Conservation (phyloP, 2,329 filamentous ascomycete species). For the Mariannaea sp. region DNA sequence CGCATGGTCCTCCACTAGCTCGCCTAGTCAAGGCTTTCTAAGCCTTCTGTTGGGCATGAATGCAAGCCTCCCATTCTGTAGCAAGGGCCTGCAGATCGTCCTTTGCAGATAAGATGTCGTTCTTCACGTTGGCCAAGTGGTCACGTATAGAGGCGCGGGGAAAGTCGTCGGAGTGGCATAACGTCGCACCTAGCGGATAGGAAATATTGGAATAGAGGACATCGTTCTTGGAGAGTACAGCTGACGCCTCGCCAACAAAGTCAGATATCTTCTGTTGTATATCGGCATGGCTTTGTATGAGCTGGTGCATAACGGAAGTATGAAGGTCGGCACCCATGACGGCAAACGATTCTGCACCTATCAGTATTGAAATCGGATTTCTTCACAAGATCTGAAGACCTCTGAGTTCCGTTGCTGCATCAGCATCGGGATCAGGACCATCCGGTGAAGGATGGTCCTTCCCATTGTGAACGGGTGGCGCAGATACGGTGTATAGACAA, state of each 20-base stretch:
- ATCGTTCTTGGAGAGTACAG: constrained; percentile 23
- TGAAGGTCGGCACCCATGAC: constrained; percentile 31
- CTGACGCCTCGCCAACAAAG: constrained; percentile 28
- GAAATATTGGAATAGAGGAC: constrained; percentile 41
- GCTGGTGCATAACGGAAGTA: constrained; percentile 22
- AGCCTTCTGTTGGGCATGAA: constrained; percentile 24
- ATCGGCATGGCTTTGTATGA: constrained; percentile 32
- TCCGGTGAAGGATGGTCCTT: background rate
- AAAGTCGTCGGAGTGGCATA: constrained; percentile 35
- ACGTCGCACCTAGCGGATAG: constrained; percentile 40
- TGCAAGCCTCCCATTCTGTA: constrained; percentile 36
- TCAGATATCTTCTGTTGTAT: constrained; percentile 28
- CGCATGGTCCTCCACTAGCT: background rate
- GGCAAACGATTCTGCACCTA: constrained; percentile 31
- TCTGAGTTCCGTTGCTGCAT: constrained; percentile 26
- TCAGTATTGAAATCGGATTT: background rate
- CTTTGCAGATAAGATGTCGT: constrained; percentile 30
- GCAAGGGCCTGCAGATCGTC: constrained; percentile 32
- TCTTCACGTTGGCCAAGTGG: constrained; percentile 35
- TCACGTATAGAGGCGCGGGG: constrained; percentile 33
- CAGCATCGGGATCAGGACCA: background rate
- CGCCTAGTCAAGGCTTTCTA: constrained; percentile 24
- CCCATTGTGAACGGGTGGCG: background rate
- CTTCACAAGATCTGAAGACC: constrained; percentile 6
- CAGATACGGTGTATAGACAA: constrained; percentile 20